Conservation (phyloP, 768 basidiomycete genomes). For the Solioccasus polychromus region DNA sequence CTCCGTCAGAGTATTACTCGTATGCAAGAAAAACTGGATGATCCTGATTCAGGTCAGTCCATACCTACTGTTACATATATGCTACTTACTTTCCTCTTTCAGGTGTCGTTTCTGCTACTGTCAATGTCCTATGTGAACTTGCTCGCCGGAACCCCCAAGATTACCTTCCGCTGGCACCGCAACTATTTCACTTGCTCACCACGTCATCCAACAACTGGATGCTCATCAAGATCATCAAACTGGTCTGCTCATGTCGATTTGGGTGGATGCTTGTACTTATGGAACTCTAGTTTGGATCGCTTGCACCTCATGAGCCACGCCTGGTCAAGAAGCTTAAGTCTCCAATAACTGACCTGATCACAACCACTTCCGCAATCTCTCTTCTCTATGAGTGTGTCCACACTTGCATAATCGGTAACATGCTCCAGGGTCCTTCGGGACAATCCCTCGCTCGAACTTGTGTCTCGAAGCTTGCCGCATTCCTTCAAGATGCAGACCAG, state of each 20-base stretch:
- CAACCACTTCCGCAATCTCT: constrained; percentile 93
- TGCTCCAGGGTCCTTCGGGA: constrained; percentile 80
- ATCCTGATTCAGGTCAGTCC: constrained; percentile 61
- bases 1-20: constrained; percentile 61
- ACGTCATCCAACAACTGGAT: constrained; percentile 99
- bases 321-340: constrained; percentile 92
- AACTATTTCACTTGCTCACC: constrained; percentile 88
- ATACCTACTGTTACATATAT: background rate
- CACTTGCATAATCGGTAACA: constrained; percentile 95
- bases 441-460: constrained; percentile 81
- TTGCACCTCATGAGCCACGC: constrained; percentile 90
- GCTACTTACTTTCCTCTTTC: constrained; percentile 1
- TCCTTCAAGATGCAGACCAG: constrained; percentile 91
- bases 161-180: constrained; percentile 86
- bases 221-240: constrained; percentile 97
- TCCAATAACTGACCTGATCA: constrained; percentile 93
- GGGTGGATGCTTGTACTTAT: background rate
- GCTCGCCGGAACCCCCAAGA: constrained; percentile 75
- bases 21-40: constrained; percentile 78
- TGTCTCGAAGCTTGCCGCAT: constrained; percentile 89
- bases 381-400: constrained; percentile 97
- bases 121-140: constrained; percentile 93
- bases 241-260: constrained; percentile 50
- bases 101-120: constrained; percentile 93
- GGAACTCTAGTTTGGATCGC: constrained; percentile 74